These are phyloP conservation scores for Aspergillus glaucus DNA, from an alignment of 2,329 filamentous ascomycete genomes.

Conservation along the genomic window DNA sequence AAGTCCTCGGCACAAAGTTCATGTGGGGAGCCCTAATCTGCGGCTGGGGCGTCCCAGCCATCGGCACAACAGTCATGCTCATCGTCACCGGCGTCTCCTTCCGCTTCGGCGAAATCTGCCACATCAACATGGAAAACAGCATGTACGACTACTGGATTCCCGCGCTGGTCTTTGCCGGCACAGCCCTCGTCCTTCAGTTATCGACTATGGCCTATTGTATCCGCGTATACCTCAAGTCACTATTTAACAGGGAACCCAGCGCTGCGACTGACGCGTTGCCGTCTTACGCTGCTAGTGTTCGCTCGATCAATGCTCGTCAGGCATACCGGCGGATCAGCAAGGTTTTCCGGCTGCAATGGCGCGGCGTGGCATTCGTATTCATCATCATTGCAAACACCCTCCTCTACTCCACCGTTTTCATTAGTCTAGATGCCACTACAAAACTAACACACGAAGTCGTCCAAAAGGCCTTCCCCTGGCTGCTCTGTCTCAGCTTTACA, in stretches of 20 bases:
- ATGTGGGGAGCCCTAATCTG: constrained; percentile 76
- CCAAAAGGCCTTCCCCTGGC: constrained; percentile 57
- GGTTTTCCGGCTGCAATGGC: constrained; percentile 88
- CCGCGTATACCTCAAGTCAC: constrained; percentile 83
- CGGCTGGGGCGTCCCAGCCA: constrained; percentile 77
- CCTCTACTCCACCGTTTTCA: constrained; percentile 88
- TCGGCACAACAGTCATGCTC: constrained; percentile 70
- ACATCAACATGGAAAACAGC: constrained; percentile 85
- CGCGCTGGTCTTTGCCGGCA: constrained; percentile 67
- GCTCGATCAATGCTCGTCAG: constrained; percentile 75
- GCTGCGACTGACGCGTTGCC: constrained; percentile 65
- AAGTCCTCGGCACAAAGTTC: constrained; percentile 79
- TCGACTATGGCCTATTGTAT: constrained; percentile 86
- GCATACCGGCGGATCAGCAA: constrained; percentile 81
- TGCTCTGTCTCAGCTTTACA: constrained; percentile 60
- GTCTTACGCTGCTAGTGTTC: constrained; percentile 68
- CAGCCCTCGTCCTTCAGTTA: constrained; percentile 74
- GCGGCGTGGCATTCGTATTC: constrained; percentile 81
- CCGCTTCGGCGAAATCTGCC: constrained; percentile 84
- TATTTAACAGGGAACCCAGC: constrained; percentile 64
- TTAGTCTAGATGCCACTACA: constrained; percentile 73
- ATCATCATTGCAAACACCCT: constrained; percentile 88
- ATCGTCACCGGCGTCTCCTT: constrained; percentile 88
- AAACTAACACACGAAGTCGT: constrained; percentile 51
- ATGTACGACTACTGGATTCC: constrained; percentile 87